These are phyloP conservation scores for Vanderwaltozyma yarrowii DNA, from an alignment of 805 yeast species.

Conservation along the genomic window DNA sequence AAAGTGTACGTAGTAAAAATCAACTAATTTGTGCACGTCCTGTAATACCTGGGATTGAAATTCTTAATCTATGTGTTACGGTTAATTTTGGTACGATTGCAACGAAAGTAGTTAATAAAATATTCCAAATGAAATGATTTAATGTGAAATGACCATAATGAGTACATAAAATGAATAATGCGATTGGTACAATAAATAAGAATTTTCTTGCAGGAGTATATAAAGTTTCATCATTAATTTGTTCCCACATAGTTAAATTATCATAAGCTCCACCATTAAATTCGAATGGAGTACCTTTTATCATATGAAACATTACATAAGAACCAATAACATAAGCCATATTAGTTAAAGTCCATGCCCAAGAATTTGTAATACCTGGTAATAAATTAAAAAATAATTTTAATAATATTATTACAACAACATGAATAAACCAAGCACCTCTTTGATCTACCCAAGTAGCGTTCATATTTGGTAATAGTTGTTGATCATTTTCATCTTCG, in stretches of 20 bases:
- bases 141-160: constrained; percentile 85
- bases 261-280: constrained; percentile 96
- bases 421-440: constrained; percentile 93
- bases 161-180: constrained; percentile 72
- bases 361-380: constrained; percentile 70
- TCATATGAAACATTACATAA: constrained; percentile 91
- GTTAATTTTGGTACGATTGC: constrained; percentile 92
- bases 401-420: constrained; percentile 66
- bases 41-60: constrained; percentile 42
- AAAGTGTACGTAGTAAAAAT: not conserved
- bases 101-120: constrained; percentile 60
- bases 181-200: constrained; percentile 85
- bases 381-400: constrained; percentile 70
- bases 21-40: constrained; percentile 29
- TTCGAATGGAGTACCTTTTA: constrained; percentile 95
- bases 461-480: constrained; percentile 77
- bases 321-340: constrained; percentile 84
- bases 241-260: constrained; percentile 97
- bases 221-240: constrained; percentile 87
- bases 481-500: constrained; percentile 88
- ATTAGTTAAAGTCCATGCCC: constrained; percentile 92
- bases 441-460: constrained; percentile 95
- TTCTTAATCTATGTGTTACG: constrained; percentile 66
- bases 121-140: constrained; percentile 66
- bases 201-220: constrained; percentile 95